Base-by-base conservation (phyloP, 495 filamentous ascomycete genomes). In the Xylaria acuta region DNA sequence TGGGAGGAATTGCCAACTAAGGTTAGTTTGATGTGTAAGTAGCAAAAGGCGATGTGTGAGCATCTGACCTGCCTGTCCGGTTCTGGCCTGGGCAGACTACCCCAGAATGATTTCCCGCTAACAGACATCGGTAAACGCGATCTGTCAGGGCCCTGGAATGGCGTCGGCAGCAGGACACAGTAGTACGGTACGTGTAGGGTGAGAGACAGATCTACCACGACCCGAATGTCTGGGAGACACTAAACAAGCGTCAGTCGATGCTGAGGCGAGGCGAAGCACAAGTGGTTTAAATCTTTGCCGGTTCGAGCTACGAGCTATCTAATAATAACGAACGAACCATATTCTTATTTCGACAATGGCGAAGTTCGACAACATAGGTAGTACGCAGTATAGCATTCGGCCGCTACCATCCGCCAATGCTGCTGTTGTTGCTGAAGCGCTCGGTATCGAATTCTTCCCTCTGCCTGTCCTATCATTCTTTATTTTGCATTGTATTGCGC, bases 21-120 rank as follows among this genome's bases (percentile, higher is more conserved):
- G n/a, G n/a, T n/a, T n/a, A n/a, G n/a, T n/a, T n/a, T n/a, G n/a
- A n/a, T n/a, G n/a, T n/a, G n/a, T n/a, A n/a, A n/a, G n/a, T n/a
- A n/a, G n/a, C n/a, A n/a, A n/a, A n/a, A n/a, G n/a, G n/a, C n/a
- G n/a, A n/a, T n/a, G n/a, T n/a, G n/a, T n/a, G n/a, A n/a, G n/a
- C n/a, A n/a, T n/a, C n/a, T n/a, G n/a, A n/a, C n/a, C n/a, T n/a
- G 64, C 64, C 64, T 67, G 64, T 34, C 45, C 47, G 32, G 45
- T 56, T 67, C 51, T 45, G 27, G 58, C 11, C 60, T 65, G 64
- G 70, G 69, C 72, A 72, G 74, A 73, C 75, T 79, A 77, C 77
- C 77, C 77, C 77, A 74, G 77, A 79, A 79, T 73, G 77, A 79
- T 79, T 78, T 75, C 72, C 77, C 77, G 74, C 77, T 77, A 79